Base-by-base conservation (phyloP, 805 yeast genomes). In the Torulaspora indica region DNA sequence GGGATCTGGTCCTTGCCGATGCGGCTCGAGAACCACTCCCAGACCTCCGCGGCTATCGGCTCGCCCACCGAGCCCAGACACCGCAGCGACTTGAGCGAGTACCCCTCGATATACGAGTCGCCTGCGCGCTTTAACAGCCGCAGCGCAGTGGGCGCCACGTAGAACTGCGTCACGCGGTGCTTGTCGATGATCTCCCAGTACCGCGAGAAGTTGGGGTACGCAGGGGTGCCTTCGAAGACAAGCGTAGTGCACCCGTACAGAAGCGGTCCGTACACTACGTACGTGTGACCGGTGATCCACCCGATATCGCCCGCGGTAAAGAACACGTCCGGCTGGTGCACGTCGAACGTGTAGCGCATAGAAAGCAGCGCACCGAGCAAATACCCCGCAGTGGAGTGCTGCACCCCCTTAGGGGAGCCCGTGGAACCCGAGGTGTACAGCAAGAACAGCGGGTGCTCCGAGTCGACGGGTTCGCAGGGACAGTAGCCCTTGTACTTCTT, bases 301-400 rank as follows among this genome's bases (percentile, higher is more conserved):
- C 95, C 95, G 42, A 85, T 83, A 68, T 85, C 95, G 62, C 93
- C 95, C 24, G 95, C 93, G 13, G 93, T 85, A 74, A 85, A 85
- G 45, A 85, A 72, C 10, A 79, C 71, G 61, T 85, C 95, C 46
- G 82, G 81, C 33, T 76, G 74, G 57, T 85, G 89, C 32, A 83
- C 73, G 65, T 85, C 95, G 65, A 85, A 85, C 35, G 79, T 76
- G 59, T 85, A 85, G 59, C 80, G 80, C 57, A 88, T 81, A 38
- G 91, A 78, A 60, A 85, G 53, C 45, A 81, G 71, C 14, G 93
- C 89, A 48, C 85, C 84, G 46, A 85, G 70, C 49, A 85, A 68
- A 63, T 79, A 85, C 44, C 95, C 95, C 33, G 82, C 93, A 46
- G 93, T 85, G 35, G 83, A 67, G 67, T 85, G 95, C 49, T 78